phyloP scores from a whole-genome alignment of 345 rosid species.

The Theobroma cacao region DNA sequence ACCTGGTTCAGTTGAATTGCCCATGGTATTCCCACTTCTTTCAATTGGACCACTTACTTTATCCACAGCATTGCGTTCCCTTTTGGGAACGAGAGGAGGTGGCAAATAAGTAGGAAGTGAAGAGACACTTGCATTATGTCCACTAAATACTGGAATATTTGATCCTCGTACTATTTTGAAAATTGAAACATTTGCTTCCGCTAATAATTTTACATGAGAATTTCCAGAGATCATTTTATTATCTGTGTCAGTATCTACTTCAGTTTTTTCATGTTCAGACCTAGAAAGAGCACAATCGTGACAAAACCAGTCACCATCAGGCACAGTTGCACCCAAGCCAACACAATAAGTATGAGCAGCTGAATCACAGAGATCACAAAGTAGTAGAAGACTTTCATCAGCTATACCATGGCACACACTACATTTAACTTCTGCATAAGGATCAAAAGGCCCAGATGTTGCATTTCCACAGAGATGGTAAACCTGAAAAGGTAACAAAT shows the following conservation, averaged over 20 bases:
- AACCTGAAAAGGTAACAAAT: conserved; percentile 33
- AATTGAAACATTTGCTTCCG: conserved; percentile 26
- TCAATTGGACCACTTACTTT: conserved; percentile 1
- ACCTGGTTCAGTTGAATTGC: conserved; percentile 14
- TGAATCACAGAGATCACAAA: conserved; percentile 60
- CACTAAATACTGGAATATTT: background rate
- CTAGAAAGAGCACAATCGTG: conserved; percentile 47
- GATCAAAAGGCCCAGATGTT: conserved; percentile 31
- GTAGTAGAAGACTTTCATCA: conserved; percentile 45
- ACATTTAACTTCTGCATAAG: conserved; percentile 40
- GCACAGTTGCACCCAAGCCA: conserved; percentile 52
- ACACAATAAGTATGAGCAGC: conserved; percentile 60
- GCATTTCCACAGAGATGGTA: conserved; percentile 32
- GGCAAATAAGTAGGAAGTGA: background rate
- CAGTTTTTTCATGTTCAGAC: conserved; percentile 34
- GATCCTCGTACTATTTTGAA: conserved; percentile 31
- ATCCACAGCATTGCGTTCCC: conserved; percentile 9
- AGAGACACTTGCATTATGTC: background rate
- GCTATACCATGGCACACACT: conserved; percentile 28
- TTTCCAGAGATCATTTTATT: conserved; percentile 9
- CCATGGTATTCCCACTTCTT: conserved; percentile 16
- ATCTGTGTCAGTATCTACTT: conserved; percentile 18
- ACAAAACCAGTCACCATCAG: conserved; percentile 74
- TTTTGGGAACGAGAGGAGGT: background rate
- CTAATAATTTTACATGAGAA: background rate